Evolutionary conservation across 352 stramenopile species (phyloP), one percentile per base, ranked within the genome.

Genomic region (Globisporangium irregulare): DNA sequence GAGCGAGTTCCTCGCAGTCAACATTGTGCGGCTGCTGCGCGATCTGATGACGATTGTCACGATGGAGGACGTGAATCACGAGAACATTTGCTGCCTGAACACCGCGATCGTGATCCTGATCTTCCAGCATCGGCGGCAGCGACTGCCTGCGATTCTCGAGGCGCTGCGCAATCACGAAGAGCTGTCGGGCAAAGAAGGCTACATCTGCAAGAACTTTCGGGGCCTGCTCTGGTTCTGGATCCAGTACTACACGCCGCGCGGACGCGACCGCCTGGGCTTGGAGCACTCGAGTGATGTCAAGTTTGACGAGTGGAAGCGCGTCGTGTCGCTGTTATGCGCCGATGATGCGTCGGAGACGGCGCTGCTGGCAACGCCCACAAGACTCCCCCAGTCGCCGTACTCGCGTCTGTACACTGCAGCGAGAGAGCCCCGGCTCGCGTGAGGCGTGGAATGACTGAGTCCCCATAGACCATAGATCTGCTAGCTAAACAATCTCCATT

Each of bases 81-180:
- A 99, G 74, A 99, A 99, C 73, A 98, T 99, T 78, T 99, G 97
- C 82, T 98, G 95, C 64, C 74, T 99, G 36, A 99, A 99, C 81
- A 99, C 97, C 51, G 94, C 94, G 10, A 90, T 99, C 41, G 87
- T 98, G 32, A 95, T 99, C 66, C 74, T 98, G 22, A 91, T 99
- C 6, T 98, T 98, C 71, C 91, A 97, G 62, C 78, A 97, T 67
- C 92, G 92, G n/a, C 84, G 92, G n/a, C 64, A 84, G 14, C 78
- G 93, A 24, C 80, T 99, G 4, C 72, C 86, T 7, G 66, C 66
- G 9, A 82, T 98, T 48, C 67, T 95, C 1, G 71, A 86, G 29
- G 82, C 82, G 1, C 63, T 94, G 18, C 82, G 84, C n/a, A 82
- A 81, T 46, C 80, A 92, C 34, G 80, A 94, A 66, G 78, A 88